phyloP scores from a whole-genome alignment of 2,329 filamentous ascomycete species.

The Colletotrichum costaricense region DNA sequence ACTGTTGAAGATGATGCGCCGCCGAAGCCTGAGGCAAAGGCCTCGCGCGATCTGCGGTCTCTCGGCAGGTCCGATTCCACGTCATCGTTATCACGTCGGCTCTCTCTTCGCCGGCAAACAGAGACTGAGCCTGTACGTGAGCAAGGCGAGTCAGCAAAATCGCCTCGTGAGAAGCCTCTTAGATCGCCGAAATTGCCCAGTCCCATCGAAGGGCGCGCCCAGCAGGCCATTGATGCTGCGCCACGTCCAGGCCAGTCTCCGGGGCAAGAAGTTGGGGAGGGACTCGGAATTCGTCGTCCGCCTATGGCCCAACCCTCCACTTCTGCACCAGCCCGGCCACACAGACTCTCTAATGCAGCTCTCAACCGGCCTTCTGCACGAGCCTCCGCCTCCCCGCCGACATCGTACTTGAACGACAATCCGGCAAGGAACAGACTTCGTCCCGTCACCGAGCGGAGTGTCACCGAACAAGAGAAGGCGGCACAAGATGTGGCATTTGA shows the following conservation, averaged over 20 bases:
- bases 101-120: slow-evolving; percentile 55
- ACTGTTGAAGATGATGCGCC: slow-evolving; percentile 81
- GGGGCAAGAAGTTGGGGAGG: slow-evolving; percentile 58
- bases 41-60: slow-evolving; percentile 49
- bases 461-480: slow-evolving; percentile 75
- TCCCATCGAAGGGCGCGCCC: slow-evolving; percentile 47
- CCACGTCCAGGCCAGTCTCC: slow-evolving; percentile 55
- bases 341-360: slow-evolving; percentile 54
- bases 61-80: slow-evolving; percentile 42
- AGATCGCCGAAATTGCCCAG: slow-evolving; percentile 52
- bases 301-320: slow-evolving; percentile 58
- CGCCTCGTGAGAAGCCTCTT: slow-evolving; percentile 55
- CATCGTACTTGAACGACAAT: slow-evolving; percentile 49
- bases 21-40: slow-evolving; percentile 45
- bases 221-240: slow-evolving; percentile 40
- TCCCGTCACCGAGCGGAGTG: slow-evolving; percentile 41
- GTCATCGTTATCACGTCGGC: slow-evolving; percentile 44
- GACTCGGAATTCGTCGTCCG: slow-evolving; percentile 64
- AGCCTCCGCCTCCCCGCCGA: slow-evolving; percentile 47
- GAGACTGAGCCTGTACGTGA: slow-evolving; percentile 51
- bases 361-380: slow-evolving; percentile 45
- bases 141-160: slow-evolving; percentile 46
- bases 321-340: slow-evolving; percentile 60
- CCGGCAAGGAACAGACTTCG: slow-evolving; percentile 43
- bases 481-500: slow-evolving; percentile 92